phyloP scores from a whole-genome alignment of 257 asterid genomes.

The Lithospermum erythrorhizon region DNA sequence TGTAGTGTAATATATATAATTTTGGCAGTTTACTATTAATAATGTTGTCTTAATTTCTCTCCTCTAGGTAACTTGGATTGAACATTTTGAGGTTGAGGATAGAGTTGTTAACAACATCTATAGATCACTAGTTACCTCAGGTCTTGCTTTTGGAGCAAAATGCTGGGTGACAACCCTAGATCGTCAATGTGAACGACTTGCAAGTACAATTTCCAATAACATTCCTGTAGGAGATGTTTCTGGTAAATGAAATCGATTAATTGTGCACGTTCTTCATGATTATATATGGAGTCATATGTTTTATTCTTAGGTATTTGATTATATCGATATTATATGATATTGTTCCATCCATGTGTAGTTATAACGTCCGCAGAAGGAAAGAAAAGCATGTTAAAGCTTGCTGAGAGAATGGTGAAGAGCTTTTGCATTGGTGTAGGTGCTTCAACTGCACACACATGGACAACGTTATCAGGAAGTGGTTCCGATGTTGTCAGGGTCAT shows the following conservation, averaged over 20 bases:
- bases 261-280: neutral
- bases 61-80: slow-evolving; percentile 23
- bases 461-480: slow-evolving; percentile 23
- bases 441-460: slow-evolving; percentile 32
- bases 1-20: neutral
- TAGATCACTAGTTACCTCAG: slow-evolving; percentile 17
- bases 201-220: slow-evolving; percentile 27
- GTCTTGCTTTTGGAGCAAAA: slow-evolving; percentile 29
- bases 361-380: slow-evolving; percentile 27
- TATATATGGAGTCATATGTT: neutral
- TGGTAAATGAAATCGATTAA: slow-evolving; percentile 8
- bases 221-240: slow-evolving; percentile 26
- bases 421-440: slow-evolving; percentile 30
- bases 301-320: no score
- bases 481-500: slow-evolving; percentile 28
- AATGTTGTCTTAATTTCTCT: neutral
- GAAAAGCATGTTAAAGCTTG: slow-evolving; percentile 27
- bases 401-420: slow-evolving; percentile 32
- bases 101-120: slow-evolving; percentile 22
- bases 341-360: slow-evolving; percentile 7
- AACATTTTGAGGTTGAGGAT: slow-evolving; percentile 27
- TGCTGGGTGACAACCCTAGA: slow-evolving; percentile 30
- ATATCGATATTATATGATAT: neutral
- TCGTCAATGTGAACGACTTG: slow-evolving; percentile 28
- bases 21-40: neutral